phyloP scores from a whole-genome alignment of 1,284 basidiomycete species.

The Papiliotrema laurentii region DNA sequence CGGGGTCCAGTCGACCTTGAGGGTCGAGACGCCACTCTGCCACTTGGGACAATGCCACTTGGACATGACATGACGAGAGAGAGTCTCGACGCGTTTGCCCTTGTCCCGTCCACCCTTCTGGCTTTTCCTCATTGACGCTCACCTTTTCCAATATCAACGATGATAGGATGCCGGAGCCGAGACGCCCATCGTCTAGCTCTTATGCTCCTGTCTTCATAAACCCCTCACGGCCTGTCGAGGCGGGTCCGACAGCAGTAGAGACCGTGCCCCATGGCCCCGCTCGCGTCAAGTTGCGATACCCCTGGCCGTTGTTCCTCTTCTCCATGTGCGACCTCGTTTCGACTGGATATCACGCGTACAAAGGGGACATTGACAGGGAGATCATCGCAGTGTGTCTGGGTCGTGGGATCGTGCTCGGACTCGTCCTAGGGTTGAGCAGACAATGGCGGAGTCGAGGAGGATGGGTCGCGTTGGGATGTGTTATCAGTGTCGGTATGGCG shows the following conservation, averaged over 20 bases:
- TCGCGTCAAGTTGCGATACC: conserved; percentile 4
- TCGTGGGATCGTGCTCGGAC: conserved; percentile 2
- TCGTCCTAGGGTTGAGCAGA: conserved; percentile 8
- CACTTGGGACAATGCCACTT: too few relatives aligned
- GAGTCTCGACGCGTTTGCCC: too few relatives aligned
- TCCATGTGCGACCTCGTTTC: conserved; percentile 10
- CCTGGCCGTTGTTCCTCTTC: conserved; percentile 10
- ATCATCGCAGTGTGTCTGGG: background rate
- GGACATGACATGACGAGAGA: too few relatives aligned
- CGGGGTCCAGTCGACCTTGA: too few relatives aligned
- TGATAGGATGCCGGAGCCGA: background rate
- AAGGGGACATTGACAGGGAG: background rate
- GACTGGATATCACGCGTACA: conserved; percentile 6
- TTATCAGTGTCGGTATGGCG: conserved; percentile 2
- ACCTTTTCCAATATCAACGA: too few relatives aligned
- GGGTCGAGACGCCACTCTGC: too few relatives aligned
- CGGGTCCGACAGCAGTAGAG: background rate
- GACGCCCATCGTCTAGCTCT: background rate
- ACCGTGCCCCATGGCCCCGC: background rate
- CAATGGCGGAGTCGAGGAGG: conserved; percentile 15
- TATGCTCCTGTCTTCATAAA: conserved; percentile 3
- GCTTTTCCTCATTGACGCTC: too few relatives aligned
- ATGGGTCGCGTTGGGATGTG: conserved; percentile 11
- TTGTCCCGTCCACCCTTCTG: too few relatives aligned
- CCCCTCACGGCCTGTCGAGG: background rate